Evolutionary conservation across 23 red algal genomes (phyloP), one percentile per base, ranked within the genome.

Genomic region (Gracilaria domingensis): DNA sequence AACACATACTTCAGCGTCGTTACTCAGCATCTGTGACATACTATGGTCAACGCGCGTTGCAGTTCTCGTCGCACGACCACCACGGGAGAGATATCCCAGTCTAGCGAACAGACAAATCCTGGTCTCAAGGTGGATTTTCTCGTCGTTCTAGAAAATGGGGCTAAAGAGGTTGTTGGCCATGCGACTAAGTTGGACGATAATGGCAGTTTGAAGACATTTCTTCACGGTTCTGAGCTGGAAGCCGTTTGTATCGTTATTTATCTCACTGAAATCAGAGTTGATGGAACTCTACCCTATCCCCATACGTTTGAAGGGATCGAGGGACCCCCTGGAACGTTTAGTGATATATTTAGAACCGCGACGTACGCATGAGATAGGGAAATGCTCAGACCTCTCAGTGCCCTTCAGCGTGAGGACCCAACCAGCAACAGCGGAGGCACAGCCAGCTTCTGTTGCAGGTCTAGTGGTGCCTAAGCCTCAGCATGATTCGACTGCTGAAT

Each of bases 221-320:
- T 58, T 58, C 54, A 58, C 20, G 54, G 54, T 58, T 58, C 54
- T 23, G 54, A 18, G 4, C 54, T 58, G 54, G 54, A n/a, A 18
- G 20, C 2, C 14, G 54, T 5, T 18, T 58, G 16, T 18, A 16
- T 58, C 14, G 54, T 58, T 3, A 58, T 58, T 12, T 18, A n/a
- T 23, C 14, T 58, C 23, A 23, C 18, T 58, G 23, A 58, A 23
- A 58, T 58, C 54, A 58, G 8, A 3, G 54, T 18, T 58, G 54
- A 58, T 20, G 66, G 39, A 17, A 73, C 17, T 17, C 34, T 73
- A 33, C 66, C 66, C 8, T 80, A 80, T 80, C 75, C 4, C 9
- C 54, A 80, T 53, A 20, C 14, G 12, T 44, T 80, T 54, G 28
- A 12, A 80, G 75, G 75, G 11, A 16, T 34, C 4, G 36, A 80